These are phyloP conservation scores for Coemansia sp. DNA, from an alignment of 192 early-diverging fungal genomes.

Conservation along the genomic window DNA sequence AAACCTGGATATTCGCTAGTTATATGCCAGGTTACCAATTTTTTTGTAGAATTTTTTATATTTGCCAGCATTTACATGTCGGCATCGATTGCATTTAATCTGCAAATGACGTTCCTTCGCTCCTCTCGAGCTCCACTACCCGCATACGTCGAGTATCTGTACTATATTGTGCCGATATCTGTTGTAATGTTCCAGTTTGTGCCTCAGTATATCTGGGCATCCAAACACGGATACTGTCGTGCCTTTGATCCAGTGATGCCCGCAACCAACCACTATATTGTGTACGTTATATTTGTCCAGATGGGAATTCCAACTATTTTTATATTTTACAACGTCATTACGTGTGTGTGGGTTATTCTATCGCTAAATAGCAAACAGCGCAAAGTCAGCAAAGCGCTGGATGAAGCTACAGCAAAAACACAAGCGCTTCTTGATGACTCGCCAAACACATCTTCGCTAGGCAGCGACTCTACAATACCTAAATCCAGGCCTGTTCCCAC, in stretches of 20 bases:
- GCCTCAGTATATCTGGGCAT: constrained; percentile 19
- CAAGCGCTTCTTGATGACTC: constrained; percentile 10
- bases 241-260: constrained; percentile 15
- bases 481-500: not conserved
- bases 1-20: too few species aligned
- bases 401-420: constrained; percentile 9
- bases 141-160: constrained; percentile 32
- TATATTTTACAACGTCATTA: constrained; percentile 33
- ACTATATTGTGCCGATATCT: constrained; percentile 22
- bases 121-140: constrained; percentile 19
- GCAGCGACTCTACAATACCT: not conserved
- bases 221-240: constrained; percentile 15
- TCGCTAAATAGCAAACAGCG: constrained; percentile 32
- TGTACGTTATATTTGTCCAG: constrained; percentile 14
- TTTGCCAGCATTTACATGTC: constrained; percentile 33
- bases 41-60: constrained; percentile 20
- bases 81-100: constrained; percentile 35
- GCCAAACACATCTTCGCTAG: not conserved
- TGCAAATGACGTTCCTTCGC: constrained; percentile 36
- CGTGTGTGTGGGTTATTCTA: constrained; percentile 14
- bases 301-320: constrained; percentile 22
- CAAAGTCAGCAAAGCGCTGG: constrained; percentile 12
- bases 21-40: too few species aligned
- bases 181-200: constrained; percentile 15
- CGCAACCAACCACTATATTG: constrained; percentile 18